A percentile compares a stretch with the other conserved stretches of the same genome.
These are phyloP conservation scores for Suaeda aralocaspica DNA, from an alignment of 148 eudicot species.

Conservation along the genomic window DNA sequence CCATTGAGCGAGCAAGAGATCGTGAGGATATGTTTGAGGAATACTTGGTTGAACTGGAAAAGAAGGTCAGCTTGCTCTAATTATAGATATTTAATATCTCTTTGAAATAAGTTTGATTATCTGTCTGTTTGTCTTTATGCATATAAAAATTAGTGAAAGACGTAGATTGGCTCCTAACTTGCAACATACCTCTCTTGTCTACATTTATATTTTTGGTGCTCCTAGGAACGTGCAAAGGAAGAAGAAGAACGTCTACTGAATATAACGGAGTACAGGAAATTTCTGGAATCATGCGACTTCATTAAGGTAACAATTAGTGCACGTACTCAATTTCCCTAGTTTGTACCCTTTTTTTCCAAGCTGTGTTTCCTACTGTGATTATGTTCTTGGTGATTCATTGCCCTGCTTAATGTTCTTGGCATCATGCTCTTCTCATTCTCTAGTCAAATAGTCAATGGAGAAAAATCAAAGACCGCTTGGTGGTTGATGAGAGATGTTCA, in stretches of 20 bases:
- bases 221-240: constrained; percentile 74
- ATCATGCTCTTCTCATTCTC: too few relatives aligned
- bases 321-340: neutral
- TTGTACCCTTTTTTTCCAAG: constrained; percentile 1
- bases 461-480: constrained; percentile 90
- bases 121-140: constrained; percentile 9
- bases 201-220: neutral
- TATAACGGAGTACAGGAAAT: constrained; percentile 64
- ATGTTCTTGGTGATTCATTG: too few relatives aligned
- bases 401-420: constrained; percentile 9
- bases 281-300: constrained; percentile 87
- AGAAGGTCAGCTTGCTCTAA: constrained; percentile 48
- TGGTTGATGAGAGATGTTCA: constrained; percentile 85
- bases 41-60: constrained; percentile 56
- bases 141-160: neutral
- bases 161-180: constrained; percentile 3
- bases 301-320: constrained; percentile 51
- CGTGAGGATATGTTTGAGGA: constrained; percentile 83
- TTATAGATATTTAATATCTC: neutral
- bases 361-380: neutral
- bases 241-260: constrained; percentile 68
- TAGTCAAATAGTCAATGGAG: constrained; percentile 99
- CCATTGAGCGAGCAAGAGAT: constrained; percentile 74
- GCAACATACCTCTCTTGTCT: neutral
- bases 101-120: neutral